Base-by-base conservation (phyloP, 768 basidiomycete genomes). In the Auriscalpium microsporum region DNA sequence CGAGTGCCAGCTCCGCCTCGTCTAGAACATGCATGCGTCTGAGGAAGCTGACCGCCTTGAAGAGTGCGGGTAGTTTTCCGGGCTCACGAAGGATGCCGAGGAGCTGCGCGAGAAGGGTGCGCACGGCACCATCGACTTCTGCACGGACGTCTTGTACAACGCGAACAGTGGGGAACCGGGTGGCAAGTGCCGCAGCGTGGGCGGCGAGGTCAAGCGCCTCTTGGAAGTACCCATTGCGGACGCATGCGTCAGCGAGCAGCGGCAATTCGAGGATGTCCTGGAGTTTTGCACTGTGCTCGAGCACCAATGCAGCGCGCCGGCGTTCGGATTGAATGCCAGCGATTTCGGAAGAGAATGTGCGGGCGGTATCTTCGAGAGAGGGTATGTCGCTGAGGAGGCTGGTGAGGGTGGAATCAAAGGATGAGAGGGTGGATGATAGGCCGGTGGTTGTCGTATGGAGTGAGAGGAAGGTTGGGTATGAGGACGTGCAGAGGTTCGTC, bases 251-350 rank as follows among this genome's bases (percentile, higher is more conserved):
- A 65, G 96, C 87, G 34, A 99, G 78, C 50, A 88, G 75, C 9
- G 95, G 93, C 48, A 94, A 80, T 62, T 96, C 94, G 55, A 98
- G 81, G 37, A 98, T 71, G 68, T 97, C 94, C 60, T 88, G 79
- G 57, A 98, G 79, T 69, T 94, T 94, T 68, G 95, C 92, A 65
- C 93, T 88, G 63, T 95, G 90, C 63, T 97, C 94, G 56, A 93
- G 80, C n/a, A 98, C 90, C 50, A 89, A 75, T 35, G 83, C 77
- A 0, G 90, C 90, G 59, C 86, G 85, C 56, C 79, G 76, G 38
- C 94, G 78, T 51, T 89, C 84, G 48, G 77, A 73, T 51, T 92
- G 80, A n/a, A 94, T 80, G 19, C 75, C 68, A 48, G 87, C 84
- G n/a, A 85, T 88, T 56, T 81, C 78, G 23, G 79, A 77, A 50